Base-by-base conservation (phyloP, 768 basidiomycete species). In the Amanita molliuscula region DNA sequence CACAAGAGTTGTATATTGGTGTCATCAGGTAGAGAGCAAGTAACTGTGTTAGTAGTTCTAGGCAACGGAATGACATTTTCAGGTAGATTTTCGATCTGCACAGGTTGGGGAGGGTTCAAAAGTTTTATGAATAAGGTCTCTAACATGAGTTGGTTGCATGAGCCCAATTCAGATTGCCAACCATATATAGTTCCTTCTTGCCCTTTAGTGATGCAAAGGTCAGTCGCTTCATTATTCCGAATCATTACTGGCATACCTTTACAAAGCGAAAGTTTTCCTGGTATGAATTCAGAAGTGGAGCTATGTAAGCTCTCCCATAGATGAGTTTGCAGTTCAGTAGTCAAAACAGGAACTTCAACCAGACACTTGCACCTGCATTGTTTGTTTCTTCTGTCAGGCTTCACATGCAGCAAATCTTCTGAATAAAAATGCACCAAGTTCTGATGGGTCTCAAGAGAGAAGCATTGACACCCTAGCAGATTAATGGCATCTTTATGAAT, bases 401-500 rank as follows among this genome's bases (percentile, higher is more conserved):
- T 33, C 51, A 36, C 4, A 42, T 43, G n/a, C n/a, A n/a, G n/a
- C n/a, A n/a, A n/a, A 54, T 67, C 65, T 23, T 54, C 51, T 18
- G 63, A 64, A 50, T 62, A 62, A 50, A 69, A 71, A 11, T 58
- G 7, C 10, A 28, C 25, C 11, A 69, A 38, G 13, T 48, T 35
- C 48, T 63, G 59, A 6, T 52, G 48, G 4, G 45, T 60, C n/a
- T 68, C 65, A 2, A 9, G 5, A 13, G 69, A 65, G 63, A 66
- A 71, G 10, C 58, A 48, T 18, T 50, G n/a, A 44, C 44, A 33
- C 4, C 61, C 62, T 3, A 61, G 6, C 18, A 51, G 35, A 58
- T 70, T 69, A 6, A 67, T 59, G 42, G 53, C 44, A 52, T 71
- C 68, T 44, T 62, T 61, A 8, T 62, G 55, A 6, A 47, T 23